Evolutionary conservation across 2,329 filamentous ascomycete genomes (phyloP).

Genomic region (Ambrosiella beaveri): DNA sequence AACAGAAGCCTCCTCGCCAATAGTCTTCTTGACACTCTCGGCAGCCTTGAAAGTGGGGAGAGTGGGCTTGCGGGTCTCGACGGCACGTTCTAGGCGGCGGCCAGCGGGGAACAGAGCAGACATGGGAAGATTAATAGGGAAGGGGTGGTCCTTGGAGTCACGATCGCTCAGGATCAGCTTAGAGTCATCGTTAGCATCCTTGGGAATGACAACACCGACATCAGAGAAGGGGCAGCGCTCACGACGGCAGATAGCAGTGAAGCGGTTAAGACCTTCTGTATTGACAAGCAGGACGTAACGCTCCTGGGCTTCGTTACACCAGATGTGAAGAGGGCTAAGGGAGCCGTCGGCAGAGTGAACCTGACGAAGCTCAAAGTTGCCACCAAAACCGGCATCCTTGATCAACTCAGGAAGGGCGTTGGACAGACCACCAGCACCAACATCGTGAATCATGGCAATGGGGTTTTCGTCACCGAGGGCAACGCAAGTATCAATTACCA

Average conservation of each 20-base stretch:
- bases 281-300: constrained; percentile 86
- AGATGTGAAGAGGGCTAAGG: constrained; percentile 93
- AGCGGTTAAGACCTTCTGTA: constrained; percentile 62
- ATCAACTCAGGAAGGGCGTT: constrained; percentile 68
- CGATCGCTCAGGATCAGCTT: constrained; percentile 67
- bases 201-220: constrained; percentile 58
- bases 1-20: constrained; percentile 35
- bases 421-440: constrained; percentile 69
- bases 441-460: constrained; percentile 94
- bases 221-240: constrained; percentile 88
- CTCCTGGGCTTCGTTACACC: constrained; percentile 96
- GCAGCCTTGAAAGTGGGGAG: constrained; percentile 56
- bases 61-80: constrained; percentile 49
- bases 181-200: constrained; percentile 44
- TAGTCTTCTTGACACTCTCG: constrained; percentile 46
- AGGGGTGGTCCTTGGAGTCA: constrained; percentile 55
- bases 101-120: constrained; percentile 74
- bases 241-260: constrained; percentile 47
- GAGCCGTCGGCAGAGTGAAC: constrained; percentile 77
- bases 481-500: constrained; percentile 91
- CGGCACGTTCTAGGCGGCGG: constrained; percentile 61
- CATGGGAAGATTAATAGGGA: constrained; percentile 80
- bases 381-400: constrained; percentile 79
- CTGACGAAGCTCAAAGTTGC: constrained; percentile 84
- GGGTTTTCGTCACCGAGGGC: constrained; percentile 71